Evolutionary conservation across 208 protist genomes (phyloP).

Genomic region (Leishmania martiniquensis): DNA sequence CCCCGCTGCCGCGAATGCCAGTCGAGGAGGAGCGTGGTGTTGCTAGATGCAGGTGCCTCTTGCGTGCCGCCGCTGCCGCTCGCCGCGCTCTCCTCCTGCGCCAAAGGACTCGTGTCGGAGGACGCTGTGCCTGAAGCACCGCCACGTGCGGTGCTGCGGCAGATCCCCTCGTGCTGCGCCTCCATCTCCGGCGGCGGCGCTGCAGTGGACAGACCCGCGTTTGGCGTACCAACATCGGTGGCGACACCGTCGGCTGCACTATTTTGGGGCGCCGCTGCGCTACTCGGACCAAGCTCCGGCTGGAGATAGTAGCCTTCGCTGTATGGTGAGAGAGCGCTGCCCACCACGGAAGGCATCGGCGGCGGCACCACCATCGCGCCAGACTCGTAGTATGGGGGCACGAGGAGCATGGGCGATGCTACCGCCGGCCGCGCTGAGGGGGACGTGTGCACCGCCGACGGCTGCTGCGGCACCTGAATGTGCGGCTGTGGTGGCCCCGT

Average conservation of each 20-base stretch:
- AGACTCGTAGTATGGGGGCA: not conserved
- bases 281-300: not conserved
- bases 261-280: not conserved
- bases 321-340: slow-evolving; percentile 1
- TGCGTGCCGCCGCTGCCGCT: not conserved
- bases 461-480: not conserved
- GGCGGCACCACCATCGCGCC: not conserved
- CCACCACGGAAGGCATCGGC: not conserved
- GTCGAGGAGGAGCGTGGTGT: too few species aligned
- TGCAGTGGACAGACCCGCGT: not conserved
- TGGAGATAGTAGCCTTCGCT: slow-evolving; percentile 15
- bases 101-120: not conserved
- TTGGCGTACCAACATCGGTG: not conserved
- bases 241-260: not conserved
- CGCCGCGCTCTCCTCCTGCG: not conserved
- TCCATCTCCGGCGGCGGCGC: not conserved
- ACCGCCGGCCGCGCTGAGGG: not conserved
- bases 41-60: too few species aligned
- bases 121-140: not conserved
- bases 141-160: not conserved
- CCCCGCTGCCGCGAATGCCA: too few species aligned
- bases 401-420: not conserved
- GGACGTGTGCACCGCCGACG: not conserved
- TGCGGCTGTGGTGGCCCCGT: not conserved
- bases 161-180: not conserved